Conservation (phyloP, 2,329 filamentous ascomycete genomes). For the Aspergillus uvarum region DNA sequence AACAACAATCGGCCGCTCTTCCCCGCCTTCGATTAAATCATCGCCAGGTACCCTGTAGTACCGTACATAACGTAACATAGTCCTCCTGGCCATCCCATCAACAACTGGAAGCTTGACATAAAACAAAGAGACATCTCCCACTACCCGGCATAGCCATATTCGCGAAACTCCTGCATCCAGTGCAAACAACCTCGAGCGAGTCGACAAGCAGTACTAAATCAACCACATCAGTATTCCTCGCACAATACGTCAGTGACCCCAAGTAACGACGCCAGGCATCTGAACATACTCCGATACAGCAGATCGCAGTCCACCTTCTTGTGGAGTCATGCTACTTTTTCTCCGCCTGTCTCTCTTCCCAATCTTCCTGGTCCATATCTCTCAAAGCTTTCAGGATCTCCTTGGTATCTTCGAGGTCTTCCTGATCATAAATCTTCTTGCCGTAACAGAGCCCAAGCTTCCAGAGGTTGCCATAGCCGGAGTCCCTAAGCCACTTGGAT, state of each 20-base stretch:
- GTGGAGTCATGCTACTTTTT: not conserved
- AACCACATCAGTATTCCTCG: not conserved
- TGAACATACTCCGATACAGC: not conserved
- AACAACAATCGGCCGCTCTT: constrained; percentile 24
- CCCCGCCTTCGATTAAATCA: constrained; percentile 8
- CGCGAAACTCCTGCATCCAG: not conserved
- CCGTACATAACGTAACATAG: too few relatives aligned
- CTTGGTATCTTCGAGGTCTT: constrained; percentile 7
- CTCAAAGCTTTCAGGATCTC: constrained; percentile 6
- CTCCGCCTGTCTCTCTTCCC: not conserved
- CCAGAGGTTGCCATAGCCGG: constrained; percentile 6
- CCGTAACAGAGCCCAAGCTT: constrained; percentile 11
- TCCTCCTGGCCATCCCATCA: too few relatives aligned
- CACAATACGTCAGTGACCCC: too few relatives aligned
- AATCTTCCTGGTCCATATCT: constrained; percentile 2
- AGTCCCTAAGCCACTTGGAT: constrained; percentile 5
- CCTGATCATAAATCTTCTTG: not conserved
- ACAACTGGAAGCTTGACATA: too few relatives aligned
- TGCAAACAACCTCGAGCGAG: not conserved
- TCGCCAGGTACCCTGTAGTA: not conserved
- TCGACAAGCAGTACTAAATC: not conserved
- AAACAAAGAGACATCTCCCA: too few relatives aligned
- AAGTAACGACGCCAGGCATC: too few relatives aligned
- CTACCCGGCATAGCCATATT: too few relatives aligned
- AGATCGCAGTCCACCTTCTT: not conserved